phyloP scores from a whole-genome alignment of 1,284 basidiomycete genomes.

The Ganoderma lucidum region DNA sequence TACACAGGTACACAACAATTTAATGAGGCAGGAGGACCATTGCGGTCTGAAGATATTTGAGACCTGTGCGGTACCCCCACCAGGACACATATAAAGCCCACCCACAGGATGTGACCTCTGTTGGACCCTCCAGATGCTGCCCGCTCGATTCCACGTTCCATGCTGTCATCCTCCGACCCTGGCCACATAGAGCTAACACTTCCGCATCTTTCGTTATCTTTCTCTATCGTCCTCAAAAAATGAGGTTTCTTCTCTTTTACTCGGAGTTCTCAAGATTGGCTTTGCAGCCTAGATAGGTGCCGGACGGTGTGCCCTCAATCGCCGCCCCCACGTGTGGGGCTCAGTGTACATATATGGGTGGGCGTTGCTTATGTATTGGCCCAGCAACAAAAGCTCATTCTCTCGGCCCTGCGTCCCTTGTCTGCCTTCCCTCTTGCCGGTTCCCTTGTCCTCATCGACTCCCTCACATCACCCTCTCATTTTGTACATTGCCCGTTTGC shows the following conservation, averaged over 20 bases:
- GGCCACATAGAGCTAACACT: background rate
- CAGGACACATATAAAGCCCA: background rate
- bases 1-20: background rate
- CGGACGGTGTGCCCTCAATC: slow-evolving; percentile 24
- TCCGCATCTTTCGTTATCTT: background rate
- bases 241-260: background rate
- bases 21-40: background rate
- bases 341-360: background rate
- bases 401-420: slow-evolving; percentile 16
- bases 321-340: slow-evolving; percentile 31
- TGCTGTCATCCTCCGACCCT: background rate
- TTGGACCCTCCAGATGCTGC: background rate
- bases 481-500: slow-evolving; percentile 8
- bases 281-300: slow-evolving; percentile 24
- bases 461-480: background rate
- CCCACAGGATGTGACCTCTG: background rate
- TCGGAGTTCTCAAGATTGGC: slow-evolving; percentile 13
- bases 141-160: background rate
- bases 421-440: slow-evolving; percentile 8
- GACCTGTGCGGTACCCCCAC: background rate
- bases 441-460: slow-evolving; percentile 15
- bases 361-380: slow-evolving; percentile 29
- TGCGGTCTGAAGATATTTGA: background rate
- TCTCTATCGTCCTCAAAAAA: slow-evolving; percentile 9
- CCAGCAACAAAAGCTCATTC: slow-evolving; percentile 23